Evolutionary conservation across 225 moss, liverwort and hornwort genomes (phyloP), one percentile per base, ranked within the genome.

Genomic region (Thuidium tamariscinum): DNA sequence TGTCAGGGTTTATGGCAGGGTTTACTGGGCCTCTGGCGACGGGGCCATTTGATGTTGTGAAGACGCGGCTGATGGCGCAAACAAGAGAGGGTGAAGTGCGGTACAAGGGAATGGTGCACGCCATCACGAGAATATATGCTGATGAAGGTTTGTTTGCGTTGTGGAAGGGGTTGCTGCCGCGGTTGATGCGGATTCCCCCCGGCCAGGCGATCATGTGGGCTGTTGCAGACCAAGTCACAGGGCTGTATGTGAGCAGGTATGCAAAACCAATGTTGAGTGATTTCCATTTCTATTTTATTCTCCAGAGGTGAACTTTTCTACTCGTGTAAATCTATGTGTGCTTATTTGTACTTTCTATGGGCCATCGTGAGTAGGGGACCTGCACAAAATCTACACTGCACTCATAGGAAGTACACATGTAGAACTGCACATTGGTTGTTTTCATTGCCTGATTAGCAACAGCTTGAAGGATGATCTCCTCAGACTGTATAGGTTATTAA

Each of bases 141-240:
- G 96, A 95, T 3, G 95, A 97, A 89, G 97, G 97, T 29, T 83
- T 90, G 36, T 90, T 90, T 84, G 93, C 95, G 23, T 59, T 96
- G 87, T 96, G 97, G 96, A 96, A 95, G 84, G 96, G 96, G 44
- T 92, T 97, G 81, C n/a, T 97, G 54, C 96, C 95, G 15, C 89
- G 95, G 39, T 90, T 95, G 85, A 96, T 97, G 95, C 93, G 95
- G 11, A 95, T 97, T 54, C 96, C 95, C 41, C 94, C 96, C 3
- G 97, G 96, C 57, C 97, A 97, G 77, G 97, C 95, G 44, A 96
- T 96, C 56, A 95, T 96, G 95, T 96, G 97, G 96, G 92, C 95
- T 69, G 96, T 96, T 74, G 97, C 94, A 57, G 96, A 96, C 87
- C 95, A 97, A 81, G 92, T 97, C 15, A 89, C 88, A 25, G 92